These are phyloP conservation scores for Pyropia yezoensis DNA, from an alignment of 23 red algal species.

Conservation along the genomic window DNA sequence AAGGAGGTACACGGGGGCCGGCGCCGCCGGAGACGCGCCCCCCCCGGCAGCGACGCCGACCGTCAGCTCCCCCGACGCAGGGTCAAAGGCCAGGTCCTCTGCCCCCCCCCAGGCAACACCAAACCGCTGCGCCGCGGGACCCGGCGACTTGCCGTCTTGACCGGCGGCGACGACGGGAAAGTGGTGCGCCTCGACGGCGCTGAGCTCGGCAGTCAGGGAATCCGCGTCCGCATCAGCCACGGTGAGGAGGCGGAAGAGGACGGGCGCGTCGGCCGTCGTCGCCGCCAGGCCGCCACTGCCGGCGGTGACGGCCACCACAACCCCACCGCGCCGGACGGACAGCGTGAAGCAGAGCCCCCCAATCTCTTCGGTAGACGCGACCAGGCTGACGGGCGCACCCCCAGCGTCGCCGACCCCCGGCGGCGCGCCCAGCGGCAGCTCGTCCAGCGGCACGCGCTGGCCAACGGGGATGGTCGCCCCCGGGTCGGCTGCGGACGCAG, in stretches of 20 bases:
- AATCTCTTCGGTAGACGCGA: slow-evolving; percentile 37
- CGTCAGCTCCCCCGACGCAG: background rate
- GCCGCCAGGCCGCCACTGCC: too few relatives aligned
- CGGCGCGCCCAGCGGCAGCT: background rate
- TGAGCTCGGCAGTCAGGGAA: slow-evolving; percentile 38
- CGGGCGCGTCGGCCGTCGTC: background rate
- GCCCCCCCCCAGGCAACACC: slow-evolving; percentile 44
- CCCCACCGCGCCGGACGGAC: background rate
- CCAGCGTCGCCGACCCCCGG: background rate
- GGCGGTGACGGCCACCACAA: too few relatives aligned
- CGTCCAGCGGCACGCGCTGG: background rate
- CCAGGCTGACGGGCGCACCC: slow-evolving; percentile 6
- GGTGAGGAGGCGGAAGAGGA: slow-evolving; percentile 31
- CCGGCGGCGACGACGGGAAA: too few relatives aligned
- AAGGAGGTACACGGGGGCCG: too few relatives aligned
- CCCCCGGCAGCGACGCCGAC: too few relatives aligned
- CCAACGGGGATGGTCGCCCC: background rate
- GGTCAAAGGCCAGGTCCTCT: slow-evolving; percentile 26
- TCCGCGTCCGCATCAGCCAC: slow-evolving; percentile 36
- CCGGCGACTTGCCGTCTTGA: slow-evolving; percentile 22
- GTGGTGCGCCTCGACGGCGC: too few relatives aligned
- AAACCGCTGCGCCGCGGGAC: background rate
- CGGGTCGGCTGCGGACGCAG: background rate
- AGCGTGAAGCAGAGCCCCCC: slow-evolving; percentile 49
- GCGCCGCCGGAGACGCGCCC: too few relatives aligned